These are phyloP conservation scores for Pleoardoris graminearum DNA, from an alignment of 2,329 filamentous ascomycete genomes.

Conservation along the genomic window DNA sequence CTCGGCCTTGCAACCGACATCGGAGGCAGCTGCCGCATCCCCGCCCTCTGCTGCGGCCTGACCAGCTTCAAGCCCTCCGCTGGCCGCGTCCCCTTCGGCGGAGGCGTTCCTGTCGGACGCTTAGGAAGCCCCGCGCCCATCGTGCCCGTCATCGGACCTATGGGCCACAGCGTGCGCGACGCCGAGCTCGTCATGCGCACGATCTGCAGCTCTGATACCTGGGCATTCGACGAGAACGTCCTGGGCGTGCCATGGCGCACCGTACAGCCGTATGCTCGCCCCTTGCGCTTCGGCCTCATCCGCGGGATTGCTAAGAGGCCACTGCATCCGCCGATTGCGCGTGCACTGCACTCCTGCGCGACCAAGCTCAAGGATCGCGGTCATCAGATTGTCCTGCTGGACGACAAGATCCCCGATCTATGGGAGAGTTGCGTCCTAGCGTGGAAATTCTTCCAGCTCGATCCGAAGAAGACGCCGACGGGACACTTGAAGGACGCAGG, in stretches of 20 bases:
- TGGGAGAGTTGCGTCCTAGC: constrained; percentile 42
- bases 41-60: constrained; percentile 70
- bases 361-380: constrained; percentile 48
- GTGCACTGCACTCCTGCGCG: constrained; percentile 50
- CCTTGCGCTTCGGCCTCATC: constrained; percentile 55
- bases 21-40: constrained; percentile 71
- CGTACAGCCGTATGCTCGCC: constrained; percentile 21
- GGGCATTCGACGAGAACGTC: constrained; percentile 50
- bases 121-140: constrained; percentile 39
- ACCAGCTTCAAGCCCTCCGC: constrained; percentile 58
- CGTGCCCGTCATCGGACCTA: constrained; percentile 48
- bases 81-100: constrained; percentile 53
- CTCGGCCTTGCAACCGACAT: constrained; percentile 68
- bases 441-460: constrained; percentile 50
- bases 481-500: constrained; percentile 44
- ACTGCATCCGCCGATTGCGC: constrained; percentile 56
- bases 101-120: constrained; percentile 33
- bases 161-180: constrained; percentile 49
- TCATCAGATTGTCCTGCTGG: constrained; percentile 46
- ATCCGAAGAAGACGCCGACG: constrained; percentile 40
- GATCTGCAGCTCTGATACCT: constrained; percentile 48
- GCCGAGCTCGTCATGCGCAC: constrained; percentile 48
- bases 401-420: constrained; percentile 34
- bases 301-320: constrained; percentile 53
- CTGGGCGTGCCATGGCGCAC: constrained; percentile 53